Base-by-base conservation (phyloP, 2,329 filamentous ascomycete genomes). In the Pestalotiopsis sp. region DNA sequence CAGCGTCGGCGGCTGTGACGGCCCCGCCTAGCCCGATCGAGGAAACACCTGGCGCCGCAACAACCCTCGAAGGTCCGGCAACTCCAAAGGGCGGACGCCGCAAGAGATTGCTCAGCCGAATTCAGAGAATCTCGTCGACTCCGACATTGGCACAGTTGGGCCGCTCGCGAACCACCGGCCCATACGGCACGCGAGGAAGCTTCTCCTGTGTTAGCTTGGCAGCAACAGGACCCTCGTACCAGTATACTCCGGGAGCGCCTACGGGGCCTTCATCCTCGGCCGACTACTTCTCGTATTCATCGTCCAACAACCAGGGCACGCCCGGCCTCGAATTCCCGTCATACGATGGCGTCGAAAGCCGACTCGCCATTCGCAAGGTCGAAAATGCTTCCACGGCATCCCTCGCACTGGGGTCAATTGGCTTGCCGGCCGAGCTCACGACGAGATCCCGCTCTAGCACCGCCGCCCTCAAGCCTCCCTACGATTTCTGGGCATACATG, bases 41-140 rank as follows among this genome's bases (percentile, higher is more conserved):
- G 38, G 68, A 64, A 36, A 57, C 57, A 11, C n/a, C 31, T 23
- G 31, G 52, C 31, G 58, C 45, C 27, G 61, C 45, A 52, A 64
- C 72, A 31, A 71, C 72, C 20, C 68, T 72, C 13, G 79, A 79
- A 45, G 72, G 69, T 52, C 23, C 31, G 11, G 23, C 14, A 45
- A 81, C 80, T 3, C 84, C 83, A 31, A 93, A 91, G 80, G 83
- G 88, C 68, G 94, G 91, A 78, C 87, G 89, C 66, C 88, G 92
- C 61, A 89, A 91, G 74, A 89, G 91, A 69, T 80, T 97, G 41
- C 83, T 97, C 20, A 90, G 90, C 71, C 89, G 91, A 39, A 86
- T 97, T 63, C 91, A 95, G 71, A 91, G 93, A 68, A 95, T 97
- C 76, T 91, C 93, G 12, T 97, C 94, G 0, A 93, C 91, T 6